Conservation (phyloP, 179 eudicot genomes). For the Camellia oleifera region DNA sequence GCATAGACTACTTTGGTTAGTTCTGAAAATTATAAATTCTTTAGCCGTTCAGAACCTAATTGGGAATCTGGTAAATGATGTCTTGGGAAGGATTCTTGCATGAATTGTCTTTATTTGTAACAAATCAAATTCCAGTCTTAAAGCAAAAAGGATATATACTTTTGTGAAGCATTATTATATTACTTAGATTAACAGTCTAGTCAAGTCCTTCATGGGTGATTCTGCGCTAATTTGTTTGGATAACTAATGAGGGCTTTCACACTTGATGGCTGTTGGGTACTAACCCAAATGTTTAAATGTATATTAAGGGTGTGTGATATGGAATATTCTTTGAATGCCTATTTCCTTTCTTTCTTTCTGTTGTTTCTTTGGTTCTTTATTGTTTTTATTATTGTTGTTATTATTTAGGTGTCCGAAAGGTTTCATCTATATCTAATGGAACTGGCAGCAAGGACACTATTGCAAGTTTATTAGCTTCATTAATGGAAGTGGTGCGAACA, state of each 20-base stretch:
- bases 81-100: neutral
- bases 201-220: neutral
- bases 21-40: neutral
- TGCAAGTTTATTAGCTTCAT: constrained; percentile 85
- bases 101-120: neutral
- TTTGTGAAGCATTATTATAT: neutral
- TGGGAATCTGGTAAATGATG: neutral
- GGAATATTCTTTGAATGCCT: neutral
- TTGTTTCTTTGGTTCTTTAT: neutral
- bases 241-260: neutral
- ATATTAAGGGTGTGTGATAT: neutral
- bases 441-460: constrained; percentile 83
- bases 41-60: neutral
- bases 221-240: neutral
- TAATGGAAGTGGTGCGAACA: constrained; percentile 99
- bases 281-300: neutral
- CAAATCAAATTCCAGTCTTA: neutral
- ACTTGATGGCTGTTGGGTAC: neutral
- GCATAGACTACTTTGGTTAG: neutral
- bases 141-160: neutral
- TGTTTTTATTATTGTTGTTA: neutral
- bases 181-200: neutral
- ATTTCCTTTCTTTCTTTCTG: neutral
- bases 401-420: constrained; percentile 51
- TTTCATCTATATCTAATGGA: constrained; percentile 62